Evolutionary conservation across 176 grass and related monocot species (phyloP).

Genomic region (Olyra latifolia): DNA sequence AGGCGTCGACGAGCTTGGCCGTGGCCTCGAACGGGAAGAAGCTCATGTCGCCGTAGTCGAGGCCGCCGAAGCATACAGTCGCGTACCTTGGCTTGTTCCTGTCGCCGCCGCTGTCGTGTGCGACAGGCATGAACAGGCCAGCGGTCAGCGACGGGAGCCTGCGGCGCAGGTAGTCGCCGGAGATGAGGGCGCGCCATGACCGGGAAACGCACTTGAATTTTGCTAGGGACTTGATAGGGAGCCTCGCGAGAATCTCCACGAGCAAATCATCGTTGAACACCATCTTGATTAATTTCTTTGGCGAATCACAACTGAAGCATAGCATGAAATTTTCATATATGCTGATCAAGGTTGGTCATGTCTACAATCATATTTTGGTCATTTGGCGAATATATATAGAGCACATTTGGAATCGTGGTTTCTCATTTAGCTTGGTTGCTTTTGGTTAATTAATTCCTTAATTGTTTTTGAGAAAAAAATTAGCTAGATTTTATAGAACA

Average conservation of each 20-base stretch:
- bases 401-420: too few species aligned
- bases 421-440: too few species aligned
- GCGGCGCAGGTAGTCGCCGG: constrained; percentile 13
- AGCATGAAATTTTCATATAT: too few species aligned
- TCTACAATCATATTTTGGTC: too few species aligned
- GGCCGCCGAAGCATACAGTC: not conserved
- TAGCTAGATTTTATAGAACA: too few species aligned
- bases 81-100: constrained; percentile 19
- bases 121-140: not conserved
- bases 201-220: constrained; percentile 42
- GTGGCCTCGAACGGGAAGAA: constrained; percentile 42
- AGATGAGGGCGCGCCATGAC: constrained; percentile 43
- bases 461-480: too few species aligned
- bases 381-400: too few species aligned
- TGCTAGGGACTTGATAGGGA: constrained; percentile 33
- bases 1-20: constrained; percentile 26
- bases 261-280: constrained; percentile 26
- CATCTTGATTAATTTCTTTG: not conserved
- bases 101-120: not conserved
- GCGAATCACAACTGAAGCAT: not conserved
- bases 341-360: not conserved
- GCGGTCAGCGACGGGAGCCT: constrained; percentile 25
- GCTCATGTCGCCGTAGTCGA: constrained; percentile 28
- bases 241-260: constrained; percentile 28
- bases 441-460: too few species aligned